These are phyloP conservation scores for Fistulinella staudtii DNA, from an alignment of 1,284 basidiomycete species.

Conservation along the genomic window DNA sequence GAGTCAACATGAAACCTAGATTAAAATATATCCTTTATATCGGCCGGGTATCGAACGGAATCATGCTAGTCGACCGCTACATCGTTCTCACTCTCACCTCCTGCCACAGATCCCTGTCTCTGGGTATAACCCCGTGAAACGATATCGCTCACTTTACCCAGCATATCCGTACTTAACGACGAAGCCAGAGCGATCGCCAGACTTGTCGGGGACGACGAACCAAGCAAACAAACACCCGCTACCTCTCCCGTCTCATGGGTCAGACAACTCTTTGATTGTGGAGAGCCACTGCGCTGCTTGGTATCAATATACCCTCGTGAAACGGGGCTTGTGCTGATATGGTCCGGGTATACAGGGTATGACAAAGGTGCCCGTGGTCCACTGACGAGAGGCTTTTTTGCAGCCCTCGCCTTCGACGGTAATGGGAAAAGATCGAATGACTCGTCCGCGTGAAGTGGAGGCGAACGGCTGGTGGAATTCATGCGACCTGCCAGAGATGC, in stretches of 20 bases:
- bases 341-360: constrained; percentile 21
- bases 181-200: constrained; percentile 23
- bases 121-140: constrained; percentile 20
- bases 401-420: constrained; percentile 12
- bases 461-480: not conserved
- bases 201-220: constrained; percentile 25
- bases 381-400: constrained; percentile 4
- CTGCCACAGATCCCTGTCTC: constrained; percentile 8
- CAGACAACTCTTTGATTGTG: constrained; percentile 4
- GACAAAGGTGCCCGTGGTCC: constrained; percentile 16
- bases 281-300: constrained; percentile 15
- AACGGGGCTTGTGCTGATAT: not conserved
- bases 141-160: constrained; percentile 27
- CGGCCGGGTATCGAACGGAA: too few species aligned
- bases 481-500: constrained; percentile 14
- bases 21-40: too few species aligned
- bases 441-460: not conserved
- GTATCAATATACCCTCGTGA: too few species aligned
- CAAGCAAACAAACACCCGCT: constrained; percentile 10
- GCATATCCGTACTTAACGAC: constrained; percentile 21
- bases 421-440: constrained; percentile 21
- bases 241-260: constrained; percentile 6
- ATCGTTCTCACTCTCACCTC: not conserved
- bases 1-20: too few species aligned
- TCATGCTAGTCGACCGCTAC: too few species aligned